Base-by-base conservation (phyloP, 2,329 filamentous ascomycete genomes). In the Cercospora sojina region DNA sequence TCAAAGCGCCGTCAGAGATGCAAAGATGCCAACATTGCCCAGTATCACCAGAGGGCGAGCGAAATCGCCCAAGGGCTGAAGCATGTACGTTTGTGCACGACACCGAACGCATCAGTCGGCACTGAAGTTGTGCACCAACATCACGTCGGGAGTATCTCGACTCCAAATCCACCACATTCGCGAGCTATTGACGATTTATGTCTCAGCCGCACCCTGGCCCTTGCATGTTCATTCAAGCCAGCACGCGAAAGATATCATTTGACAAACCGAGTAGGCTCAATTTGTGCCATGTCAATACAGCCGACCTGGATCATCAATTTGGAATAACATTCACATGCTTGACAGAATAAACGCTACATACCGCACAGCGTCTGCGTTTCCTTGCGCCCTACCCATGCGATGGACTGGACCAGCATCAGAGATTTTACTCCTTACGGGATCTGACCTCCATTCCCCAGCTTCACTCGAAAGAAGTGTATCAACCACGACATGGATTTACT, bases 11-110 rank as follows among this genome's bases (percentile, higher is more conserved):
- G 70, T 74, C 6, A 68, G 73, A 10, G 71, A 77, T 27, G 75
- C 76, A 25, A 77, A 77, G 67, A 76, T 77, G 68, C 76, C 76
- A 3, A 69, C 70, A 8, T 47, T 77, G 51, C 71, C 74, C 47
- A 68, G 67, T 23, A 71, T 73, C 56, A 67, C 61, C n/a, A 62
- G 59, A 55, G 61, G 60, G 10, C 47, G 25, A 49, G 61, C 20
- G 31, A 63, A 59, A 29, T 64, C 64, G 18, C 61, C 65, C 47
- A 67, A 67, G 51, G 38, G 62, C 16, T 58, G 62, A 59, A 57
- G 27, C 51, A 12, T 8, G 18, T 29, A 38, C 13, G 35, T 55
- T n/a, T 9, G 51, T 55, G 23, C 23, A 55, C 27, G n/a, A 27
- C 51, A 23, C 9, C 23, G 18, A 51, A 51, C 23, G 9, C 9